A percentile compares a stretch with the other conserved stretches of the same genome.
Evolutionary conservation across 225 moss, liverwort and hornwort species (phyloP).

Genomic region (Marchantia paleacea): DNA sequence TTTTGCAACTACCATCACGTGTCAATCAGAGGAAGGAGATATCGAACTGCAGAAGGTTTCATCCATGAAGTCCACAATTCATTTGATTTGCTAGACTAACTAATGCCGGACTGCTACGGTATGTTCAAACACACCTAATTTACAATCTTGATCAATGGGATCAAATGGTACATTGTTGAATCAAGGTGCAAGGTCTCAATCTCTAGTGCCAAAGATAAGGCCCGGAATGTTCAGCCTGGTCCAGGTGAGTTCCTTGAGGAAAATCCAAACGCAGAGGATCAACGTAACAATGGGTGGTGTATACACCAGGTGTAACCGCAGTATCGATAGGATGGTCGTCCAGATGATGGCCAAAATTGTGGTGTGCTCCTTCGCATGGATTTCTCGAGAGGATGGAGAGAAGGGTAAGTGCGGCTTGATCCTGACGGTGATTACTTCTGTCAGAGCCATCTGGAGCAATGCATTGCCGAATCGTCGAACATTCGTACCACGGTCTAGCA

Average conservation of each 20-base stretch:
- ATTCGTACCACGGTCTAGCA: constrained; percentile 59
- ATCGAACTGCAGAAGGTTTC: neutral
- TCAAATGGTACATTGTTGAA: neutral
- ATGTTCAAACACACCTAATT: neutral
- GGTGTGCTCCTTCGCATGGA: constrained; percentile 41
- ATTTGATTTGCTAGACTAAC: neutral
- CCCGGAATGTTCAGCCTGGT: constrained; percentile 6
- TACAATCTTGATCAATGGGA: constrained; percentile 16
- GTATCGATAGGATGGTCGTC: constrained; percentile 30
- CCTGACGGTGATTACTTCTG: constrained; percentile 59
- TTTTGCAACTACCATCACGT: neutral
- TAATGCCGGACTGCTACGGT: neutral
- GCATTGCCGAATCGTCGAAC: constrained; percentile 56
- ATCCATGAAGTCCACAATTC: neutral
- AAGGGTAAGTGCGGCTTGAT: constrained; percentile 56
- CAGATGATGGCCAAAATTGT: constrained; percentile 40
- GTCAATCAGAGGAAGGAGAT: neutral
- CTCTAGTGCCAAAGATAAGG: constrained; percentile 20
- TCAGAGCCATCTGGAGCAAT: constrained; percentile 65
- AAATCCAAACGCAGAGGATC: constrained; percentile 18
- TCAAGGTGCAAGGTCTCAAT: neutral
- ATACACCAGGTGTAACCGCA: neutral
- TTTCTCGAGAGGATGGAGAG: constrained; percentile 35
- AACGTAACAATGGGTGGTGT: constrained; percentile 19
- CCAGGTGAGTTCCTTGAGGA: constrained; percentile 20